phyloP scores from a whole-genome alignment of 495 filamentous ascomycete genomes.

The Penicillium canariense region DNA sequence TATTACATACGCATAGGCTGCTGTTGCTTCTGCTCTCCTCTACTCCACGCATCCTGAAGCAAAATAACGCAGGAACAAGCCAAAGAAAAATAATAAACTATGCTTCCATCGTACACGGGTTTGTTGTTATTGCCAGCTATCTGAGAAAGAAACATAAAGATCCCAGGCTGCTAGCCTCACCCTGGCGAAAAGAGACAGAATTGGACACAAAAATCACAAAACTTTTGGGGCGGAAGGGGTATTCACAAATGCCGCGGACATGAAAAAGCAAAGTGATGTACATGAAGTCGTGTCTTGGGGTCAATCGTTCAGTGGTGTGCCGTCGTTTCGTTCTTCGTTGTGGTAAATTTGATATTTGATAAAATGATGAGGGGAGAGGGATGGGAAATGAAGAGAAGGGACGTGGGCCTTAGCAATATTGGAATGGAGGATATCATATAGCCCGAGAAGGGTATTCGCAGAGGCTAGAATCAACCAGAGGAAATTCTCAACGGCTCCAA shows the following conservation, averaged over 20 bases:
- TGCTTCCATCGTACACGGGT: conserved; percentile 8
- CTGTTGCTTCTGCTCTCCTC: background rate
- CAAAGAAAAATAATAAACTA: background rate
- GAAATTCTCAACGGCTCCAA: conserved; percentile 35
- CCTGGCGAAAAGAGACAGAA: conserved; percentile 14
- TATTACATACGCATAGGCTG: too few relatives aligned
- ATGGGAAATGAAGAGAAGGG: background rate
- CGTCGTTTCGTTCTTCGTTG: conserved; percentile 8
- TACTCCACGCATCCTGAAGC: background rate
- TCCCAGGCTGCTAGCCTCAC: background rate
- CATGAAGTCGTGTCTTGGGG: conserved; percentile 28
- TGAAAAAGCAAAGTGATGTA: conserved; percentile 31
- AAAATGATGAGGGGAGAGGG: background rate
- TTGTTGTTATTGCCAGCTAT: conserved; percentile 12
- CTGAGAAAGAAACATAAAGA: background rate
- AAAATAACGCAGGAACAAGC: background rate
- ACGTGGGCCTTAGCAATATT: background rate
- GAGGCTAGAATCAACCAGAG: background rate
- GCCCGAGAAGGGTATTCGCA: background rate
- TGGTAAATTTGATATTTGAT: background rate
- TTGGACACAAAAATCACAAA: conserved; percentile 13
- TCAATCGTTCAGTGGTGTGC: conserved; percentile 14
- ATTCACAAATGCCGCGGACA: conserved; percentile 36
- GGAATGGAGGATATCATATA: background rate
- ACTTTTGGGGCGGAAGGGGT: conserved; percentile 34